A percentile compares a stretch with the other conserved stretches of the same genome.
These are phyloP conservation scores for Allantophomopsis cytisporea DNA, from an alignment of 2,329 filamentous ascomycete species.

Conservation along the genomic window DNA sequence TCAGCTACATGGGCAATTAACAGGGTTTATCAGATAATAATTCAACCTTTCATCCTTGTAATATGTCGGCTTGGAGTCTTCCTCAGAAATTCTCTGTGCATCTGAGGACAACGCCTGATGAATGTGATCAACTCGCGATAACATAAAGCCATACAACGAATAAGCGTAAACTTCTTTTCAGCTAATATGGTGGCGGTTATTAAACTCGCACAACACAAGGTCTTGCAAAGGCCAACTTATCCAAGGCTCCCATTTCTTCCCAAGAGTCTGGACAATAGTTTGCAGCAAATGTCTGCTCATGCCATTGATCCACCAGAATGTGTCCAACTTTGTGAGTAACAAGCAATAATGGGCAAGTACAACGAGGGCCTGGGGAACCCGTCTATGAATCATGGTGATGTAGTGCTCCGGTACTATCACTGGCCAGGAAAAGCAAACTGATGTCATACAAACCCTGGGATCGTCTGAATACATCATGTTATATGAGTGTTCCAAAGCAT, in stretches of 20 bases:
- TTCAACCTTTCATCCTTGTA: no score
- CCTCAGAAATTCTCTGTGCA: no score
- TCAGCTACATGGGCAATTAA: no score
- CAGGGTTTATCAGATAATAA: no score
- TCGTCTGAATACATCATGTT: conserved; percentile 4
- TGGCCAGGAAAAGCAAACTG: conserved; percentile 19
- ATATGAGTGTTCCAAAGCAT: background rate
- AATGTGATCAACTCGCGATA: no score
- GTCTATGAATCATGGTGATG: conserved; percentile 15
- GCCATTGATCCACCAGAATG: conserved; percentile 24
- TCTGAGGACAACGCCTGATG: no score
- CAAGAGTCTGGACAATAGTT: conserved; percentile 12
- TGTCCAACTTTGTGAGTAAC: conserved; percentile 19
- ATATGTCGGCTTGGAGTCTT: no score
- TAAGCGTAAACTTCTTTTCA: no score
- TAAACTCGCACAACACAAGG: background rate
- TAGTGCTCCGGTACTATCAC: conserved; percentile 15
- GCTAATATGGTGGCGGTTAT: no score
- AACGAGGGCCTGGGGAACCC: conserved; percentile 19
- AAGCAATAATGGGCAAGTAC: conserved; percentile 21
- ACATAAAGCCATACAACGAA: no score
- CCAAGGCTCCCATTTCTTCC: conserved; percentile 7
- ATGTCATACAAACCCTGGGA: conserved; percentile 1
- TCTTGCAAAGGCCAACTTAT: conserved; percentile 8
- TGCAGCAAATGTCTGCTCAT: conserved; percentile 21